Conservation (phyloP, 2,329 filamentous ascomycete genomes). For the Alternaria sp. region DNA sequence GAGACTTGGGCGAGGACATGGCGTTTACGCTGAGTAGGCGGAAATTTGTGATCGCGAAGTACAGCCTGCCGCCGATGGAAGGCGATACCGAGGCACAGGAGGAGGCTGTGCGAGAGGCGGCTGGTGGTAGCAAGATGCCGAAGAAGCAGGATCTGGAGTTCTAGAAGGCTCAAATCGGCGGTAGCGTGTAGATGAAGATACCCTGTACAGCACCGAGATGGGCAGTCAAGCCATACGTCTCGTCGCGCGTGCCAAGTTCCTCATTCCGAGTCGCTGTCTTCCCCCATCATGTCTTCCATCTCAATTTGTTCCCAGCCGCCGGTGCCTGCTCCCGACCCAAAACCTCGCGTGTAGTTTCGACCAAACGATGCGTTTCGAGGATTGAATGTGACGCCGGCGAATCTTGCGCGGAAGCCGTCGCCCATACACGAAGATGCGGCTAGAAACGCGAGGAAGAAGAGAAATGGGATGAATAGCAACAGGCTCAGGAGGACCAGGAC, state of each 20-base stretch:
- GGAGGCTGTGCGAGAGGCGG: conserved; percentile 44
- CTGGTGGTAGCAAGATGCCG: conserved; percentile 59
- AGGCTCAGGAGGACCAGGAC: conserved; percentile 40
- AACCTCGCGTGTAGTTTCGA: conserved; percentile 61
- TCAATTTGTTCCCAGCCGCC: conserved; percentile 68
- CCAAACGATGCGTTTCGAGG: conserved; percentile 58
- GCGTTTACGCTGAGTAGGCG: conserved; percentile 87
- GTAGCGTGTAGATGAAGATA: conserved; percentile 5
- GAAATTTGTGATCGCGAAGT: conserved; percentile 85
- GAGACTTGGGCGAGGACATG: conserved; percentile 77
- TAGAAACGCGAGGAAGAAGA: conserved; percentile 56
- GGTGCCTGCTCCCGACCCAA: conserved; percentile 59
- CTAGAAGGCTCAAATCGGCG: conserved; percentile 15
- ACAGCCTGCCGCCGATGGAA: conserved; percentile 85
- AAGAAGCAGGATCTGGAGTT: conserved; percentile 71
- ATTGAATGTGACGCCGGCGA: conserved; percentile 51
- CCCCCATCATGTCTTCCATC: conserved; percentile 65
- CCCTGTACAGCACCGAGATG: conserved; percentile 5
- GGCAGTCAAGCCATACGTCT: not conserved
- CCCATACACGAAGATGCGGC: conserved; percentile 63
- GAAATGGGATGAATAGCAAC: conserved; percentile 45
- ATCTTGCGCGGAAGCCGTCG: conserved; percentile 56
- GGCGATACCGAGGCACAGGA: conserved; percentile 71
- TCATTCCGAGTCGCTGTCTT: conserved; percentile 43
- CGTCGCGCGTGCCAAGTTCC: not conserved